phyloP scores from a whole-genome alignment of 192 early-diverging fungal genomes.

The Dimargaris cristalligena region DNA sequence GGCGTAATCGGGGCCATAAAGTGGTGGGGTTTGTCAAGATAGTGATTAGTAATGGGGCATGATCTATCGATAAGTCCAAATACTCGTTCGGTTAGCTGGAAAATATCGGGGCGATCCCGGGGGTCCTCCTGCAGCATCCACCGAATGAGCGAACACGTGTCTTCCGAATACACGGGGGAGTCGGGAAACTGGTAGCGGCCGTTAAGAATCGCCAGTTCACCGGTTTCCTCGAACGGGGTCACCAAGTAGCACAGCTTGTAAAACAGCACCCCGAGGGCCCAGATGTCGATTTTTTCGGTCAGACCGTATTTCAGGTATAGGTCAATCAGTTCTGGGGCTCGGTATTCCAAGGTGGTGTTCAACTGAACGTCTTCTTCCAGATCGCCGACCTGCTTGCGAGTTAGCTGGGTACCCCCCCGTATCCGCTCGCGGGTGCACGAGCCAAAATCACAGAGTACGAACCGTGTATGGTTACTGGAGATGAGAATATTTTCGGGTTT shows the following conservation, averaged over 20 bases:
- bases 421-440: conserved; percentile 46
- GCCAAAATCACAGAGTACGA: conserved; percentile 95
- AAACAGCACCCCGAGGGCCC: conserved; percentile 83
- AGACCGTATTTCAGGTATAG: conserved; percentile 68
- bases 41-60: conserved; percentile 39
- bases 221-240: conserved; percentile 87
- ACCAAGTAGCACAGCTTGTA: conserved; percentile 93
- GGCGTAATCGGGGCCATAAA: conserved; percentile 1
- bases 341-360: conserved; percentile 86
- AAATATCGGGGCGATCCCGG: conserved; percentile 58
- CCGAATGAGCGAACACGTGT: conserved; percentile 36
- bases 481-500: conserved; percentile 76
- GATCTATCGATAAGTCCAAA: conserved; percentile 40
- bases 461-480: conserved; percentile 31
- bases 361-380: conserved; percentile 83
- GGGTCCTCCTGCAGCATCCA: conserved; percentile 68
- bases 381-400: conserved; percentile 46
- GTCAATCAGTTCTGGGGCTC: conserved; percentile 91
- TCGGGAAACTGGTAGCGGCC: conserved; percentile 64
- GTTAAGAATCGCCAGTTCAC: conserved; percentile 76
- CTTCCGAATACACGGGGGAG: conserved; percentile 44
- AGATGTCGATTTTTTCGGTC: conserved; percentile 65
- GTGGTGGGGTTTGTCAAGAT: conserved; percentile 4
- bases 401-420: conserved; percentile 31
- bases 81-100: conserved; percentile 49